These are phyloP conservation scores for Fusarium vanettenii DNA, from an alignment of 2,329 filamentous ascomycete species.

Conservation along the genomic window DNA sequence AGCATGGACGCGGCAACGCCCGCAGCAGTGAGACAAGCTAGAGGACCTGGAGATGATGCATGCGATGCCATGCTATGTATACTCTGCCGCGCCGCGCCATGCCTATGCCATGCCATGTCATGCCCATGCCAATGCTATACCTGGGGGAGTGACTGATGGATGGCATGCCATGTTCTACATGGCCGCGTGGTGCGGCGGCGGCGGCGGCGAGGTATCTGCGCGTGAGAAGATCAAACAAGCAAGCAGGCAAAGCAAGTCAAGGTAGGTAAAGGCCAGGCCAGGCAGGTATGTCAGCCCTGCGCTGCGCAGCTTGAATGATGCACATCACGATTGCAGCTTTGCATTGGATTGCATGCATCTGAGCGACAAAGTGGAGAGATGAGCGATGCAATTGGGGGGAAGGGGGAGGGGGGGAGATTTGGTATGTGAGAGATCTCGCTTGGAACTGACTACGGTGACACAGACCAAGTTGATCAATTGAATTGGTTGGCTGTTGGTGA, in stretches of 20 bases:
- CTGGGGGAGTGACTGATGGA: not conserved
- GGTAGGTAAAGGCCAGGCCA: not conserved
- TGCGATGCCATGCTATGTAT: conserved; percentile 13
- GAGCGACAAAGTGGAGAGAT: conserved; percentile 16
- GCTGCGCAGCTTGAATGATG: conserved; percentile 22
- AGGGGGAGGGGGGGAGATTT: not conserved
- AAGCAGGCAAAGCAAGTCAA: not conserved
- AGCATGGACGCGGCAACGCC: conserved; percentile 18
- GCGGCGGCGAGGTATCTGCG: not conserved
- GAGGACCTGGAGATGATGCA: conserved; percentile 7
- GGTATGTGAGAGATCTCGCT: conserved; percentile 7
- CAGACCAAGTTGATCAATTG: conserved; percentile 2
- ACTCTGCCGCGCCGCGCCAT: not conserved
- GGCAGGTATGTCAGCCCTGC: conserved; percentile 6
- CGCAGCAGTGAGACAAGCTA: conserved; percentile 31
- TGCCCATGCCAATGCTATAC: not conserved
- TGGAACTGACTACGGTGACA: conserved; percentile 9
- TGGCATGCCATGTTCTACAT: conserved; percentile 7
- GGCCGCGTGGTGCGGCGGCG: not conserved
- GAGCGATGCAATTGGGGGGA: conserved; percentile 1
- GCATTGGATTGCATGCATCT: conserved; percentile 36
- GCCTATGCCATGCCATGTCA: conserved; percentile 12
- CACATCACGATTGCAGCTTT: conserved; percentile 39
- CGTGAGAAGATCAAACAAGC: not conserved
- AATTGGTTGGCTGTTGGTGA: not conserved